These are phyloP conservation scores for Teratosphaeria viscida DNA, from an alignment of 2,329 filamentous ascomycete species.

Conservation along the genomic window DNA sequence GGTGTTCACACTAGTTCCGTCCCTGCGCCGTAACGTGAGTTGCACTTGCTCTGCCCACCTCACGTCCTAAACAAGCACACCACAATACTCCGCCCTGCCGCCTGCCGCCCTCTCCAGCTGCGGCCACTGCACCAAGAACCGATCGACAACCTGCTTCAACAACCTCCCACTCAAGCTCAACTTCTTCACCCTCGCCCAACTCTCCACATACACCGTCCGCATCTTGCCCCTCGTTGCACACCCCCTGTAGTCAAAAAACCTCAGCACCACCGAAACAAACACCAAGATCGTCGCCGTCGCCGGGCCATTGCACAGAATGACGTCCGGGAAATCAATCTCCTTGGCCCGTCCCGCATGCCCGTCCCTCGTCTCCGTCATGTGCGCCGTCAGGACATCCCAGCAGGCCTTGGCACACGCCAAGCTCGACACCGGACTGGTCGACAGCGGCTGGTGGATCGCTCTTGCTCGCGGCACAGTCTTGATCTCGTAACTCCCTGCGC, in stretches of 20 bases:
- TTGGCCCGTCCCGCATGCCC: slow-evolving; percentile 5
- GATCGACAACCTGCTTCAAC: slow-evolving; percentile 60
- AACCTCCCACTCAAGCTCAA: slow-evolving; percentile 78
- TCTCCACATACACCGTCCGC: slow-evolving; percentile 78
- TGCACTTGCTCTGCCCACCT: background rate
- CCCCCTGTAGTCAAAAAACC: slow-evolving; percentile 37
- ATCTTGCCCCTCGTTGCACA: slow-evolving; percentile 42
- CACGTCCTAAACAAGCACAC: slow-evolving; percentile 27
- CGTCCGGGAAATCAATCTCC: slow-evolving; percentile 48
- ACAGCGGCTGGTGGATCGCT: slow-evolving; percentile 67
- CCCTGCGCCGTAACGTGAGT: too few relatives aligned
- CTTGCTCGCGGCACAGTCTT: slow-evolving; percentile 64
- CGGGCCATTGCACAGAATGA: slow-evolving; percentile 80
- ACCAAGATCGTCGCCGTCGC: slow-evolving; percentile 74
- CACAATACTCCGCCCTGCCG: slow-evolving; percentile 33
- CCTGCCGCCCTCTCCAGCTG: slow-evolving; percentile 40
- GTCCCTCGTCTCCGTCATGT: slow-evolving; percentile 8
- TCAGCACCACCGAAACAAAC: slow-evolving; percentile 45
- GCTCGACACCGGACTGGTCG: slow-evolving; percentile 60
- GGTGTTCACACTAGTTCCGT: background rate
- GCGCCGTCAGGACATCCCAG: slow-evolving; percentile 41
- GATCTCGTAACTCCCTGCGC: slow-evolving; percentile 47
- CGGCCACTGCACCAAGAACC: slow-evolving; percentile 75
- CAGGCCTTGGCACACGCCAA: slow-evolving; percentile 56
- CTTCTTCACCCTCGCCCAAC: slow-evolving; percentile 74